Conservation (phyloP, 2,329 filamentous ascomycete genomes). For the Hirsutella minnesotensis region DNA sequence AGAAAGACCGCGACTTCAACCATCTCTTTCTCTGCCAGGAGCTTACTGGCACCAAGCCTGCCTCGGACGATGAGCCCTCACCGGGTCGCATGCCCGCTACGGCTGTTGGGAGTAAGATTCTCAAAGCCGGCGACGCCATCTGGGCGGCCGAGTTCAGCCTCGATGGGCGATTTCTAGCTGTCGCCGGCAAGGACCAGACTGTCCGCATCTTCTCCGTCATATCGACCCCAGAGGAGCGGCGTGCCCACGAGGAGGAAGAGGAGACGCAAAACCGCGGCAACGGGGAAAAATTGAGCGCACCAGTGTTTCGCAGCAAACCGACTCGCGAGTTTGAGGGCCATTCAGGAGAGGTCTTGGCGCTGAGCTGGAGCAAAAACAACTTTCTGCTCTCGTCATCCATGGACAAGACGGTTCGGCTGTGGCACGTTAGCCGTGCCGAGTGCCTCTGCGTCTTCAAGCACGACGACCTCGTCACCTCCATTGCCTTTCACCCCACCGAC, state of each 20-base stretch:
- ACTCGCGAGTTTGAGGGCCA: conserved; percentile 74
- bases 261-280: conserved; percentile 14
- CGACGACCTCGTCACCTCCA: conserved; percentile 87
- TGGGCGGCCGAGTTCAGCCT: conserved; percentile 92
- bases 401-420: conserved; percentile 92
- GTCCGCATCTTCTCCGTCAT: conserved; percentile 86
- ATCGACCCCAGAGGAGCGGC: conserved; percentile 67
- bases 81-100: conserved; percentile 20
- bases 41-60: conserved; percentile 48
- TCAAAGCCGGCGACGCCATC: conserved; percentile 52
- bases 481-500: conserved; percentile 87
- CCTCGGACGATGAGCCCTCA: conserved; percentile 13
- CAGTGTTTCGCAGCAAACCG: conserved; percentile 75
- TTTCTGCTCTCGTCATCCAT: conserved; percentile 92
- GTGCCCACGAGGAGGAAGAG: conserved; percentile 55
- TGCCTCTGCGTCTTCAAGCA: conserved; percentile 92
- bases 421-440: conserved; percentile 77
- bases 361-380: conserved; percentile 99
- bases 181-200: conserved; percentile 79
- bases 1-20: conserved; percentile 72
- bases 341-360: conserved; percentile 71
- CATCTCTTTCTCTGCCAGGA: conserved; percentile 88
- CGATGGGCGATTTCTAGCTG: conserved; percentile 82
- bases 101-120: conserved; percentile 26
- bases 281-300: conserved; percentile 64